A percentile compares a stretch with the other conserved stretches of the same genome.
Evolutionary conservation across 2,329 filamentous ascomycete genomes (phyloP).

Genomic region (Aureobasidium leucospermi): DNA sequence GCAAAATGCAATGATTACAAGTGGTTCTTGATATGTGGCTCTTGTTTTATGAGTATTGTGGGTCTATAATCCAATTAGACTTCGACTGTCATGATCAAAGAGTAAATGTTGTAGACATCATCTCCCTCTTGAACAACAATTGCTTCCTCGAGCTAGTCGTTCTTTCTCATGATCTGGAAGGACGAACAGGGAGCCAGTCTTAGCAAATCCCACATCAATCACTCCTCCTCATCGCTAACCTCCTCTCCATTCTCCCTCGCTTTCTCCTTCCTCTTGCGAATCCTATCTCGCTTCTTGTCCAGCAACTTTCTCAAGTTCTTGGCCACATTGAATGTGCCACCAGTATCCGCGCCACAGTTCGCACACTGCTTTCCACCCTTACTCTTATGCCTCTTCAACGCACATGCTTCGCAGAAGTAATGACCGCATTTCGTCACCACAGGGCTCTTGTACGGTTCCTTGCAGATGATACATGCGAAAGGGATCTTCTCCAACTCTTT

Average conservation of each 20-base stretch:
- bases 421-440: conserved; percentile 87
- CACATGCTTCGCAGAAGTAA: conserved; percentile 91
- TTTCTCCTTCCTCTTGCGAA: conserved; percentile 16
- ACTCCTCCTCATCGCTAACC: conserved; percentile 17
- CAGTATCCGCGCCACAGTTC: conserved; percentile 75
- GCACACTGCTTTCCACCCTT: conserved; percentile 76
- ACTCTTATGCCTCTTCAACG: conserved; percentile 72
- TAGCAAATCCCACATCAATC: not conserved
- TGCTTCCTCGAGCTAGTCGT: too few species aligned
- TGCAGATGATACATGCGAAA: conserved; percentile 84
- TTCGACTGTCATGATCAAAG: too few species aligned
- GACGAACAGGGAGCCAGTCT: not conserved
- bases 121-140: too few species aligned
- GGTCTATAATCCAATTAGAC: too few species aligned
- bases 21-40: too few species aligned
- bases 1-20: too few species aligned
- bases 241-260: conserved; percentile 17
- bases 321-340: conserved; percentile 82
- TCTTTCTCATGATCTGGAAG: not conserved
- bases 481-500: conserved; percentile 75
- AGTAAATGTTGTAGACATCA: too few species aligned
- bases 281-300: conserved; percentile 59
- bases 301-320: conserved; percentile 76
- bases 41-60: too few species aligned
- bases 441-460: conserved; percentile 67